Evolutionary conservation across 2,329 filamentous ascomycete species (phyloP).

Genomic region (Rutstroemia sp.): DNA sequence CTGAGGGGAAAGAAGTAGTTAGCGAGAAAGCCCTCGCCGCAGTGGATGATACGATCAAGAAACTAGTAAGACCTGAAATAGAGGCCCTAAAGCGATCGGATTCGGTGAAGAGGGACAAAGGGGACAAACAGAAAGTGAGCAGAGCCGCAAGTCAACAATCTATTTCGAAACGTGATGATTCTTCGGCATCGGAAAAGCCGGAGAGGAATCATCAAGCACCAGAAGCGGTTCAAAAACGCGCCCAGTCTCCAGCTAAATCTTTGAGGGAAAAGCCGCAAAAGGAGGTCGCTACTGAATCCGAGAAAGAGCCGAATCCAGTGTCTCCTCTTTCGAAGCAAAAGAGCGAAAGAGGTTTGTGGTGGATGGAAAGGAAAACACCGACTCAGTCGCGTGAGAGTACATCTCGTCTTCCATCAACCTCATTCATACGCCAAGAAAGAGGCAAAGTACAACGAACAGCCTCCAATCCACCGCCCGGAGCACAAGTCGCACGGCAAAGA

Average conservation of each 20-base stretch:
- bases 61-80: slow-evolving; percentile 1
- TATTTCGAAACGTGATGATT: neutral
- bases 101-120: slow-evolving; percentile 4
- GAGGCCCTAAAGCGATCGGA: slow-evolving; percentile 3
- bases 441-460: neutral
- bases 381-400: neutral
- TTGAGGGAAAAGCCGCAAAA: neutral
- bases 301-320: neutral
- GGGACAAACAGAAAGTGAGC: slow-evolving; percentile 3
- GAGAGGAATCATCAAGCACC: slow-evolving; percentile 1
- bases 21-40: slow-evolving; percentile 2
- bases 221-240: neutral
- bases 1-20: neutral
- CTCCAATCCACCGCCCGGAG: neutral
- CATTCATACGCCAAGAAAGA: neutral
- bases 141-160: neutral
- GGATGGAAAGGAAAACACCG: slow-evolving; percentile 4
- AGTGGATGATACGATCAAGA: slow-evolving; percentile 7
- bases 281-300: neutral
- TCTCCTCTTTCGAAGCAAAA: slow-evolving; percentile 1
- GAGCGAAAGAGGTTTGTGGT: slow-evolving; percentile 7
- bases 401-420: neutral
- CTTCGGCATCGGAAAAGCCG: neutral
- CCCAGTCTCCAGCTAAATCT: neutral
- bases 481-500: neutral